Percentiles rank a stretch among this genome's conserved stretches.
Conservation (phyloP, 1,139 yeast species). For the Lodderomyces beijingensis region DNA sequence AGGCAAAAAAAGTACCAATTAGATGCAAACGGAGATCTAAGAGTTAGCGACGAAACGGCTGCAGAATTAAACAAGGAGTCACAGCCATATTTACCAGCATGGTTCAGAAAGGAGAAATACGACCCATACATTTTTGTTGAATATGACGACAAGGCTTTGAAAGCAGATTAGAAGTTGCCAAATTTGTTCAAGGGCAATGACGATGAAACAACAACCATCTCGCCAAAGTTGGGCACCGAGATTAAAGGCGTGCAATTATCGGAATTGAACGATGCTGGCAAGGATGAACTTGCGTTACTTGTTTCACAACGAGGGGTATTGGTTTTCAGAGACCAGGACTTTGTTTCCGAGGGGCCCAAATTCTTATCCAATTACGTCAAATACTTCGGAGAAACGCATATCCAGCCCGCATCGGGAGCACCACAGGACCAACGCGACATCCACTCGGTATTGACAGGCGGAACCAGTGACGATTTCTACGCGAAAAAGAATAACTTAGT, state of each 20-base stretch:
- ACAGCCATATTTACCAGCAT: conserved; percentile 47
- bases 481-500: conserved; percentile 30
- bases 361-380: conserved; percentile 52
- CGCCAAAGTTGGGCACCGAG: conserved; percentile 68
- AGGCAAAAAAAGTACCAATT: conserved; percentile 13
- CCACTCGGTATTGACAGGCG: conserved; percentile 56
- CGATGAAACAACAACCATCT: conserved; percentile 32
- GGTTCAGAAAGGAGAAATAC: conserved; percentile 42
- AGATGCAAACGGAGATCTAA: conserved; percentile 17
- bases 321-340: conserved; percentile 63
- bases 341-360: conserved; percentile 52
- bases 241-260: conserved; percentile 57
- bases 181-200: conserved; percentile 40
- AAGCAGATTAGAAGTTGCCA: conserved; percentile 53
- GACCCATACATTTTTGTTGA: conserved; percentile 46
- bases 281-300: conserved; percentile 60
- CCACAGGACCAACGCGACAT: conserved; percentile 57
- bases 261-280: conserved; percentile 45
- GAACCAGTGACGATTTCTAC: conserved; percentile 29
- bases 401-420: conserved; percentile 71
- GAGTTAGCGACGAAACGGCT: conserved; percentile 17
- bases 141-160: conserved; percentile 49
- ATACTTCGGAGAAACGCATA: conserved; percentile 65
- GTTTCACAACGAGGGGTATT: conserved; percentile 68
- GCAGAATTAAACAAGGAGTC: conserved; percentile 15